phyloP scores from a whole-genome alignment of 768 basidiomycete species.

The Galerina sulciceps region DNA sequence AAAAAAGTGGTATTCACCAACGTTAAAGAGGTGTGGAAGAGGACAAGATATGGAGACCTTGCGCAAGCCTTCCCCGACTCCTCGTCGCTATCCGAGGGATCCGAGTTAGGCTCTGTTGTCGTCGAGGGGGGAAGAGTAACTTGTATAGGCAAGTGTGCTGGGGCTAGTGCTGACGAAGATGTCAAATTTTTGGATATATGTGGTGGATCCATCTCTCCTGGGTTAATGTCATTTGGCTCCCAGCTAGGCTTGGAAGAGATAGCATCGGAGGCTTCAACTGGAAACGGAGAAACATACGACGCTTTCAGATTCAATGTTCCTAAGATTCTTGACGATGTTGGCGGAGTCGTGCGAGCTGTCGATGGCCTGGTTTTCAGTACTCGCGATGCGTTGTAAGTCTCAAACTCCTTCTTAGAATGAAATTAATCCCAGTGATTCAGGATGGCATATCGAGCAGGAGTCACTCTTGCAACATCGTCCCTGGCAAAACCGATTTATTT shows the following conservation, averaged over 20 bases:
- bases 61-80: conserved; percentile 30
- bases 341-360: conserved; percentile 63
- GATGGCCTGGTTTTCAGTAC: conserved; percentile 77
- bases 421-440: conserved; percentile 34
- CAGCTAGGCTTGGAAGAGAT: conserved; percentile 81
- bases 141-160: conserved; percentile 50
- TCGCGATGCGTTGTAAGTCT: conserved; percentile 71
- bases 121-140: conserved; percentile 55
- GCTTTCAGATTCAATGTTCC: conserved; percentile 50
- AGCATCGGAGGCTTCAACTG: conserved; percentile 66
- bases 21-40: conserved; percentile 57
- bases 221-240: conserved; percentile 69
- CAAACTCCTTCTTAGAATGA: background rate
- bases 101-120: conserved; percentile 37
- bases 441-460: conserved; percentile 67
- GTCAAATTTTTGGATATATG: conserved; percentile 57
- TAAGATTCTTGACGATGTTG: conserved; percentile 49
- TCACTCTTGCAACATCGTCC: conserved; percentile 62
- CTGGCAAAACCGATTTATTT: conserved; percentile 46
- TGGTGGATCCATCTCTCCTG: conserved; percentile 71
- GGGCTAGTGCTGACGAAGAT: conserved; percentile 18
- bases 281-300: conserved; percentile 63
- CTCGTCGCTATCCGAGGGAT: conserved; percentile 18
- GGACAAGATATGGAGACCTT: conserved; percentile 31
- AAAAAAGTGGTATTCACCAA: conserved; percentile 63